Base-by-base conservation (phyloP, 306 rosid species). In the Vigna hirtella region DNA sequence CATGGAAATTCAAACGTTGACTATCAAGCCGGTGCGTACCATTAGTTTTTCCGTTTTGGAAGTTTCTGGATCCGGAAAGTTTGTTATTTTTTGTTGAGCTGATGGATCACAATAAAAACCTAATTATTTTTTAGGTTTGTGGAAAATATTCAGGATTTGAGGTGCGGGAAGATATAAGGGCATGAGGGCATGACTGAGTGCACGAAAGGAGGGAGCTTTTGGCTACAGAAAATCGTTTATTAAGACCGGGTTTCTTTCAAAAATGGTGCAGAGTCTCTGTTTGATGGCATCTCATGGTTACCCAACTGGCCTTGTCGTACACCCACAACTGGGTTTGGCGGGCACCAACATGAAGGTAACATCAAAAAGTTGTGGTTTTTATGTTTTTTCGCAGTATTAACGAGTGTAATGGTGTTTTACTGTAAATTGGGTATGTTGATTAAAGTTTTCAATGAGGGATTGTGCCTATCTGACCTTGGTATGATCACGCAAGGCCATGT, bases 201-300 rank as follows among this genome's bases (percentile, higher is more conserved):
- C 81, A 17, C 82, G 30, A 68, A 74, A 70, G 78, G 32, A 70
- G 43, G 75, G 34, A 71, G 73, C 64, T 34, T 83, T 69, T 50
- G 72, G 81, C 73, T 81, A 66, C 78, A 56, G 84, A 69, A 42
- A 11, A 0, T 51, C 1, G 63, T 70, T 30, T 70, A 48, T 70
- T 34, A 32, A 53, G 36, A 20, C 65, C 14, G 62, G 63, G 47
- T 32, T 78, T 78, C 77, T 43, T 49, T 59, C 16, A 26, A 59
- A 68, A 26, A 81, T 90, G 95, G 80, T 80, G 36, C 82, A 77
- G 62, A 84, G 83, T 53, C 81, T 89, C 26, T 85, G 89, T 79
- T 64, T 88, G 53, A 89, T 90, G 94, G 95, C 98, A 78, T 89
- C 96, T 72, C 88, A 85, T 72, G 87, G 82, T 36, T 89, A 82